Evolutionary conservation across 768 basidiomycete species (phyloP), one percentile per base, ranked within the genome.

Genomic region (Termitomyces bulborhizus): DNA sequence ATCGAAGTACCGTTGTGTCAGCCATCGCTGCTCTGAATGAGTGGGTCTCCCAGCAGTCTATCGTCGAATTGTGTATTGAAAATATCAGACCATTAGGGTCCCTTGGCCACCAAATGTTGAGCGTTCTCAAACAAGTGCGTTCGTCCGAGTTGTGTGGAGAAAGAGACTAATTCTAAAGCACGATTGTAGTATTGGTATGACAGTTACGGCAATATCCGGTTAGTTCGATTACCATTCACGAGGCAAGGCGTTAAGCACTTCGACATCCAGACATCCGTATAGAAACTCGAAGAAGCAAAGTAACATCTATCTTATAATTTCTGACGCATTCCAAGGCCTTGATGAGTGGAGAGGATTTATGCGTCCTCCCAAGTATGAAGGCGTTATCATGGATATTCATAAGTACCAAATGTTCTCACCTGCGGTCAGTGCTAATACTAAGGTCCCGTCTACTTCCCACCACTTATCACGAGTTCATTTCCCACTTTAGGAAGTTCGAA

Each of bases 301-400:
- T 58, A 82, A 90, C 65, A 80, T 79, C 3, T 67, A 90, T 8
- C 79, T 84, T 15, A 69, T 90, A 62, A 76, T 92, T 40, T 85
- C 88, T 60, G 90, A 92, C 59, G 90, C 89, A 2, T 93, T 92
- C 74, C 87, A 88, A 65, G 73, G 82, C 46, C 74, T 90, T 46
- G 80, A 76, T 57, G 86, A 80, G 63, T 92, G 90, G 89, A 65
- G 68, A 39, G 81, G 81, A 24, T 88, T 86, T 56, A 73, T 82
- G 75, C 68, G 74, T 3, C 47, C 69, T 18, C 79, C 82, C 0
- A 57, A 71, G 37, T 86, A 60, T 53, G 62, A 83, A 39, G 86
- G 87, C 5, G 90, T 90, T 18, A 79, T 85, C 21, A 80, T 93
- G 73, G 90, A 90, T 66, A 88, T 86, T 34, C 88, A 90, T 64